Conservation (phyloP, 345 rosid genomes). For the Sisymbrium altissimum region DNA sequence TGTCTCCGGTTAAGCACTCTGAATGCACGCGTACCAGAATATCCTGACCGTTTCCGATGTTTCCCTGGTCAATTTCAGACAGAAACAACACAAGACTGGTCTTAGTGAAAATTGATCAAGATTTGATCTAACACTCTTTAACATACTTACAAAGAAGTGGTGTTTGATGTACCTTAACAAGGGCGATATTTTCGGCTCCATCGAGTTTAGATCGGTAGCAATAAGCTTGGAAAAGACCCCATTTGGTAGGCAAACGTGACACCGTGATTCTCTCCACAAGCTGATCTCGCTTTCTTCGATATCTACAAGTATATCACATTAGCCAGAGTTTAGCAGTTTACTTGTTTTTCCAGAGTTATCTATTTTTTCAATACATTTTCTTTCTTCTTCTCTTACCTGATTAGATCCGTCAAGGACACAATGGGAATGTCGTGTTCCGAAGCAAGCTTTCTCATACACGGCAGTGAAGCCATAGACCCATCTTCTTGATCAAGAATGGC, state of each 20-base stretch:
- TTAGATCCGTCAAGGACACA: constrained; percentile 74
- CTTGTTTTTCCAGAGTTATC: not conserved
- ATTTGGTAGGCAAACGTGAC: constrained; percentile 72
- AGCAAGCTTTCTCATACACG: constrained; percentile 49
- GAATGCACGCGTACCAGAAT: constrained; percentile 89
- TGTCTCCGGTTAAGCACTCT: constrained; percentile 83
- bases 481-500: constrained; percentile 62
- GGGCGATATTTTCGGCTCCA: constrained; percentile 72
- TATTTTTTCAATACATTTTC: not conserved
- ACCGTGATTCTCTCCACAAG: constrained; percentile 63
- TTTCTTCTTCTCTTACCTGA: constrained; percentile 42
- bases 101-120: not conserved
- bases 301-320: constrained; percentile 36
- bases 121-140: not conserved
- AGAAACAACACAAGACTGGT: constrained; percentile 1
- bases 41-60: constrained; percentile 72
- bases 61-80: constrained; percentile 44
- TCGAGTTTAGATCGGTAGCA: constrained; percentile 75
- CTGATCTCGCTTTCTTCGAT: constrained; percentile 75
- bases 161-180: constrained; percentile 55
- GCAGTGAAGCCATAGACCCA: constrained; percentile 63
- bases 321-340: not conserved
- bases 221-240: constrained; percentile 72
- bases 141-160: not conserved
- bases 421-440: constrained; percentile 53